A percentile compares a stretch with the other conserved stretches of the same genome.
Conservation (phyloP, 148 eudicot species). For the Nepenthes gracilis region DNA sequence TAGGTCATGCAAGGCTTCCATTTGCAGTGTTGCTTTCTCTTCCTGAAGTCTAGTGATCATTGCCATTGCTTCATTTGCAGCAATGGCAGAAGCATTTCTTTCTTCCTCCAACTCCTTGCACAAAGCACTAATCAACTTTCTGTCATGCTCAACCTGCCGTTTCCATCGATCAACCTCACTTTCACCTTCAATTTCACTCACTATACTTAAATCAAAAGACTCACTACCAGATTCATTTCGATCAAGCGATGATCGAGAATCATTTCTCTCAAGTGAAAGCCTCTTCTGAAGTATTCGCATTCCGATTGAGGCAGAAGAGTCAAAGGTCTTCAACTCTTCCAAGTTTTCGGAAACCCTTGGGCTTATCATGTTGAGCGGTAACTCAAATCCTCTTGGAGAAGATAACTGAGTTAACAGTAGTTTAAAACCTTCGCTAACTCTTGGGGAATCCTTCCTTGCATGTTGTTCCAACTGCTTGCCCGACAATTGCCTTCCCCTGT, state of each 20-base stretch:
- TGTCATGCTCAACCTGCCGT: constrained; percentile 85
- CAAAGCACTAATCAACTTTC: constrained; percentile 45
- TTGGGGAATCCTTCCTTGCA: constrained; percentile 49
- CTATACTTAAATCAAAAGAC: constrained; percentile 31
- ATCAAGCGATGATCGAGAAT: constrained; percentile 6
- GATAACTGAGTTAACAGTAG: constrained; percentile 69
- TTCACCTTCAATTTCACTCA: constrained; percentile 90
- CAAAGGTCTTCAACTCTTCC: constrained; percentile 41
- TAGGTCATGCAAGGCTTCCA: constrained; percentile 89
- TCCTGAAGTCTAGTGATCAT: constrained; percentile 95
- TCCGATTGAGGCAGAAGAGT: constrained; percentile 32
- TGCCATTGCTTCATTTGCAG: constrained; percentile 93
- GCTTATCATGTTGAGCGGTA: constrained; percentile 27
- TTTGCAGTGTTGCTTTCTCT: constrained; percentile 84
- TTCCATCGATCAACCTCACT: constrained; percentile 51
- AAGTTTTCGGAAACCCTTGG: constrained; percentile 41
- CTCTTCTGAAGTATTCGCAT: constrained; percentile 58
- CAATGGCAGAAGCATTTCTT: constrained; percentile 81
- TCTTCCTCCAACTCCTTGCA: constrained; percentile 92
- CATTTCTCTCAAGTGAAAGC: constrained; percentile 67
- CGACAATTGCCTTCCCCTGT: constrained; percentile 60
- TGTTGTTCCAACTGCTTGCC: constrained; percentile 54
- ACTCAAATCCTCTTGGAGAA: constrained; percentile 44
- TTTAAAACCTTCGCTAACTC: constrained; percentile 58
- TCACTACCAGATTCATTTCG: constrained; percentile 41